Evolutionary conservation across 495 filamentous ascomycete species (phyloP).

Genomic region (Xylaria sp.): DNA sequence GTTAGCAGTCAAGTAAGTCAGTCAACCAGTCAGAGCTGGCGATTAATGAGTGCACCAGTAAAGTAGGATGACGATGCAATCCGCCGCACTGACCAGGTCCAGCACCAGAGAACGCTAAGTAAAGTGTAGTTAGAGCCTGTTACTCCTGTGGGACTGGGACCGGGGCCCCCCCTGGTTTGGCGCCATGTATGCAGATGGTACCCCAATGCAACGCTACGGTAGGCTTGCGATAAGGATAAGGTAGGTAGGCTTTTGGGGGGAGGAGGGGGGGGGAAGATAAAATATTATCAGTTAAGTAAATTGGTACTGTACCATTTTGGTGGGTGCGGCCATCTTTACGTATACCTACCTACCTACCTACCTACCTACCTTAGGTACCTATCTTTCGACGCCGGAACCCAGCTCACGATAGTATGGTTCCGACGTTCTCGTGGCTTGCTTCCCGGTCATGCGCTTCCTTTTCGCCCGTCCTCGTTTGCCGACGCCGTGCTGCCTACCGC

Average conservation of each 20-base stretch:
- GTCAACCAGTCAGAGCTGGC: neutral
- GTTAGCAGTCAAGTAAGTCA: too few species aligned
- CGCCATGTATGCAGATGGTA: neutral
- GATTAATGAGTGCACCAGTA: neutral
- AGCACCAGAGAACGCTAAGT: too few species aligned
- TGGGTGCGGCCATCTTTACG: too few species aligned
- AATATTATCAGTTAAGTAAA: neutral
- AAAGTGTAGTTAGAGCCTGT: too few species aligned
- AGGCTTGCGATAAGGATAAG: neutral
- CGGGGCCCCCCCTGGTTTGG: neutral
- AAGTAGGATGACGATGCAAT: slow-evolving; percentile 24
- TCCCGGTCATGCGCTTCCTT: slow-evolving; percentile 37
- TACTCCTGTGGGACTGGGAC: neutral
- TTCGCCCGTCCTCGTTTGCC: slow-evolving; percentile 30
- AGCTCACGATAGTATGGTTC: slow-evolving; percentile 16
- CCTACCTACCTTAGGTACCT: too few species aligned
- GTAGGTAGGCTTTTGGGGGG: too few species aligned
- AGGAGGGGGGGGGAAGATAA: too few species aligned
- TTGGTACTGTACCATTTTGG: neutral
- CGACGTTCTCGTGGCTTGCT: slow-evolving; percentile 16
- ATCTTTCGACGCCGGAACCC: neutral
- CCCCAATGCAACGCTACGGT: neutral
- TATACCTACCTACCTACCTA: too few species aligned
- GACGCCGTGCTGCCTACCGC: slow-evolving; percentile 32
- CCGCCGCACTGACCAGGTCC: neutral